Conservation (phyloP, 257 asterid species). For the Lycium barbarum region DNA sequence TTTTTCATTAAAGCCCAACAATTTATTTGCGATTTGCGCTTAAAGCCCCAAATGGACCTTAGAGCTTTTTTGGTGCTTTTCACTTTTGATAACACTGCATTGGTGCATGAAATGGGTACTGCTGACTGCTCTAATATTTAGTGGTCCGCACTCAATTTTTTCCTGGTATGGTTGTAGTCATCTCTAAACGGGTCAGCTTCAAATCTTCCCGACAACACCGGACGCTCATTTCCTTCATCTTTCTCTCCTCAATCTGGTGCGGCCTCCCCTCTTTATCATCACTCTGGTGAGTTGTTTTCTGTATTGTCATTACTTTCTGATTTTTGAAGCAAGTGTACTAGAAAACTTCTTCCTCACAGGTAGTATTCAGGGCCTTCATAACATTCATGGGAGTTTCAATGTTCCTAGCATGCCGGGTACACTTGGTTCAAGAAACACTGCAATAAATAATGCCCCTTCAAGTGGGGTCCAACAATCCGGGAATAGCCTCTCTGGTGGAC, state of each 20-base stretch:
- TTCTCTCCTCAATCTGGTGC: constrained; percentile 94
- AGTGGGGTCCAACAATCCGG: constrained; percentile 90
- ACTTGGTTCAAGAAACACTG: constrained; percentile 86
- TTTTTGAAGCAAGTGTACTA: constrained; percentile 30
- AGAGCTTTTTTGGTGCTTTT: too few species aligned
- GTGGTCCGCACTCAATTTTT: constrained; percentile 3
- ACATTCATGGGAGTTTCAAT: constrained; percentile 83
- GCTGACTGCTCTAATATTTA: constrained; percentile 26
- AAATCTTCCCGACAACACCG: constrained; percentile 85
- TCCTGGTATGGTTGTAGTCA: constrained; percentile 61
- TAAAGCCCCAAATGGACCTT: too few species aligned
- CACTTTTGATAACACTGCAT: too few species aligned
- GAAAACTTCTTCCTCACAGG: constrained; percentile 58
- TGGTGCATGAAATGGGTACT: constrained; percentile 28
- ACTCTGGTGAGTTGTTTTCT: constrained; percentile 65
- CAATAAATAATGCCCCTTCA: constrained; percentile 78
- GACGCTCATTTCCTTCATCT: constrained; percentile 82
- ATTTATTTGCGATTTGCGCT: too few species aligned
- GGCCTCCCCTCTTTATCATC: constrained; percentile 88
- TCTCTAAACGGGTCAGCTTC: constrained; percentile 86
- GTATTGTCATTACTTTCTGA: constrained; percentile 21
- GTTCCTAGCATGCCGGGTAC: constrained; percentile 87
- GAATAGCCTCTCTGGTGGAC: constrained; percentile 79
- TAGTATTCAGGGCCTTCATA: constrained; percentile 89
- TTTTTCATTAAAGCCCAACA: too few species aligned